Percentiles rank a stretch among this genome's conserved stretches.
phyloP scores from a whole-genome alignment of 371 early-diverging fungal genomes.

The Rhizomucor pusillus region DNA sequence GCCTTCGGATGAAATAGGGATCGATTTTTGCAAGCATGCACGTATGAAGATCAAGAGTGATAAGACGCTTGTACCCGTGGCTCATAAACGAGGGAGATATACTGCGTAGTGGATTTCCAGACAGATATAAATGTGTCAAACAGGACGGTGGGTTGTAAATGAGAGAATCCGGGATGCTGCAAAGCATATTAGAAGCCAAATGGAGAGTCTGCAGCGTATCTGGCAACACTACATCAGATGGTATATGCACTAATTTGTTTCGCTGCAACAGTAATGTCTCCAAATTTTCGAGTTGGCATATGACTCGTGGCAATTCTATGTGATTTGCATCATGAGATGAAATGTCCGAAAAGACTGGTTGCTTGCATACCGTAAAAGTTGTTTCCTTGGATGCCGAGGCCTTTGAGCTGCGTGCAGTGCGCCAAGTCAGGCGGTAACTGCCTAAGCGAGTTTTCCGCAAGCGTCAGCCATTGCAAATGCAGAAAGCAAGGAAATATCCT shows the following conservation, averaged over 20 bases:
- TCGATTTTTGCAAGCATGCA: slow-evolving; percentile 46
- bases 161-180: slow-evolving; percentile 44
- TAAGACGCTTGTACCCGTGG: slow-evolving; percentile 41
- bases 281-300: slow-evolving; percentile 33
- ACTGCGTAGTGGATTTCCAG: slow-evolving; percentile 49
- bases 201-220: slow-evolving; percentile 38
- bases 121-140: slow-evolving; percentile 56
- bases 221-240: slow-evolving; percentile 28
- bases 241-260: slow-evolving; percentile 37
- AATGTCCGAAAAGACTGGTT: neutral
- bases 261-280: slow-evolving; percentile 43
- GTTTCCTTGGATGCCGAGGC: slow-evolving; percentile 65
- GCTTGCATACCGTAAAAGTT: slow-evolving; percentile 29
- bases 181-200: slow-evolving; percentile 45
- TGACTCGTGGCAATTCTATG: slow-evolving; percentile 48
- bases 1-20: slow-evolving; percentile 13
- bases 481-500: slow-evolving; percentile 18
- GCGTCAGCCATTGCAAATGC: slow-evolving; percentile 32
- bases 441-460: slow-evolving; percentile 23
- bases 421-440: slow-evolving; percentile 53
- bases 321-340: neutral
- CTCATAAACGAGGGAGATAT: slow-evolving; percentile 47
- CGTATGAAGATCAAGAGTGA: slow-evolving; percentile 65
- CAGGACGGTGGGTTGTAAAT: slow-evolving; percentile 33
- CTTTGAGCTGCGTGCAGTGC: slow-evolving; percentile 51